These are phyloP conservation scores for Diaporthe citrichinensis DNA, from an alignment of 2,329 filamentous ascomycete genomes.

Conservation along the genomic window DNA sequence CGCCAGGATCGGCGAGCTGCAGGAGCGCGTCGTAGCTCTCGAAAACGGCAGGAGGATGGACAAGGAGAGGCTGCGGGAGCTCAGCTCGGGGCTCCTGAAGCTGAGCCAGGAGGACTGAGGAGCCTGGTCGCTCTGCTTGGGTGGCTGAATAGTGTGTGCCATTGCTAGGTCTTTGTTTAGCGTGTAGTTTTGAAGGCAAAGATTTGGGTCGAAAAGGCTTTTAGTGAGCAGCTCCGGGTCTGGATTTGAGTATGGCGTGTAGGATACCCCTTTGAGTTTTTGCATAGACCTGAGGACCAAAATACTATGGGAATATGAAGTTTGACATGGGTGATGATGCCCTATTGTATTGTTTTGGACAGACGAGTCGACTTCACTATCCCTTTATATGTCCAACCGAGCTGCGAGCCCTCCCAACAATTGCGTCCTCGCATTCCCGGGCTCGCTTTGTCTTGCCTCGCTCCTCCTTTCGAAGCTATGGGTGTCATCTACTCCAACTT, in stretches of 20 bases:
- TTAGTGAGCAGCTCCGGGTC: neutral
- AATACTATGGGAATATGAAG: neutral
- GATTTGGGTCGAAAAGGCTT: too few species aligned
- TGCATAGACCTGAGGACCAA: neutral
- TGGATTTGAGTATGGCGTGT: neutral
- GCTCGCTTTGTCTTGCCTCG: neutral
- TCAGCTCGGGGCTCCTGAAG: constrained; percentile 38
- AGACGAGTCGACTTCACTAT: neutral
- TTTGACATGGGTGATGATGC: neutral
- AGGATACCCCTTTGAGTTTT: constrained; percentile 16
- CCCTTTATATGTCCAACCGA: neutral
- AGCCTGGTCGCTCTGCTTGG: neutral
- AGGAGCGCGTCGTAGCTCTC: constrained; percentile 54
- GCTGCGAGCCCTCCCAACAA: neutral
- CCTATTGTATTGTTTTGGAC: neutral
- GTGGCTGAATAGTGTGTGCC: too few species aligned
- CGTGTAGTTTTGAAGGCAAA: neutral
- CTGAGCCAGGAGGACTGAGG: constrained; percentile 32
- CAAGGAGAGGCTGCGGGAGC: constrained; percentile 38
- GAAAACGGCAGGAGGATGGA: constrained; percentile 50
- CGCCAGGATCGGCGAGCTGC: constrained; percentile 53
- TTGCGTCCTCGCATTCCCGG: constrained; percentile 9
- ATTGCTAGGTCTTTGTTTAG: neutral
- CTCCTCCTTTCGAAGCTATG: constrained; percentile 3
- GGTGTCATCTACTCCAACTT: constrained; percentile 20